Evolutionary conservation across 345 rosid species (phyloP).

Genomic region (Erucastrum elatum): DNA sequence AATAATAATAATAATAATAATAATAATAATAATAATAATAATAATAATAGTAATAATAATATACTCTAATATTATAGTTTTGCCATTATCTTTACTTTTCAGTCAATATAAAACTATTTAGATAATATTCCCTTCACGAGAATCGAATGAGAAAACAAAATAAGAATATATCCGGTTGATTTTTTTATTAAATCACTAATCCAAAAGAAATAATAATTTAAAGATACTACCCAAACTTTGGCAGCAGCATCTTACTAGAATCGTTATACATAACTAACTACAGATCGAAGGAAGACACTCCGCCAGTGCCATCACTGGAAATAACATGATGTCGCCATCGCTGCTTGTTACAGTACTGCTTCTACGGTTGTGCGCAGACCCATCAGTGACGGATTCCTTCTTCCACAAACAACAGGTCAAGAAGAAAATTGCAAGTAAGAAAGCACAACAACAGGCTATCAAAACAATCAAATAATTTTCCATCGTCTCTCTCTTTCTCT

Average conservation of each 20-base stretch:
- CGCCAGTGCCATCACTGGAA: constrained; percentile 8
- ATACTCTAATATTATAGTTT: not conserved
- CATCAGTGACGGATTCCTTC: constrained; percentile 1
- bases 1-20: too few relatives aligned
- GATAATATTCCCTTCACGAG: not conserved
- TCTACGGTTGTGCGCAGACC: constrained; percentile 4
- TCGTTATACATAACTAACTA: not conserved
- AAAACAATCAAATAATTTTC: not conserved
- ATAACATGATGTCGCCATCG: not conserved
- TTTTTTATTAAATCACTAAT: not conserved
- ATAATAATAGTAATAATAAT: too few relatives aligned
- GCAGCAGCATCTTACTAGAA: not conserved
- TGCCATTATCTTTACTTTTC: not conserved
- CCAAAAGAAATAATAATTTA: not conserved
- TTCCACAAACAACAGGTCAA: not conserved
- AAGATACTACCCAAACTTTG: not conserved
- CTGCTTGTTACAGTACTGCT: not conserved
- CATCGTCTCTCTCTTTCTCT: constrained; percentile 16
- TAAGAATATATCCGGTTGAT: not conserved
- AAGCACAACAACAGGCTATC: not conserved
- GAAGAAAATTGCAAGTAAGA: not conserved
- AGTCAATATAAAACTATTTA: not conserved
- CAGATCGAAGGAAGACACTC: constrained; percentile 19
- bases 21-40: too few relatives aligned
- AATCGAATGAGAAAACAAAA: not conserved